Conservation (phyloP, 2,329 filamentous ascomycete genomes). For the Colletotrichum trifolii region DNA sequence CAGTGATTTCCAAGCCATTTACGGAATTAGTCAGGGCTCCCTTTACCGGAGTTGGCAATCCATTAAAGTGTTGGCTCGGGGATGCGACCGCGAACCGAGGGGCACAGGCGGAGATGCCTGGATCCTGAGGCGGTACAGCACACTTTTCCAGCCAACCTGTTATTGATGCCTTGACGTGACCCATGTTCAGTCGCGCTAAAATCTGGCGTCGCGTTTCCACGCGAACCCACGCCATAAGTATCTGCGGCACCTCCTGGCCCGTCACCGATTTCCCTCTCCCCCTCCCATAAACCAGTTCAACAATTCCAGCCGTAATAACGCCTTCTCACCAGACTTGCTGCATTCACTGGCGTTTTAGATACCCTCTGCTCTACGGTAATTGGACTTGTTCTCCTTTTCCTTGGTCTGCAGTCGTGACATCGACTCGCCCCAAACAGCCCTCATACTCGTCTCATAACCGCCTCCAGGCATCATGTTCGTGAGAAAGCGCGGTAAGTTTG, state of each 20-base stretch:
- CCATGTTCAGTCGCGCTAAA: slow-evolving; percentile 35
- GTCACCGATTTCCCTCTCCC: slow-evolving; percentile 2
- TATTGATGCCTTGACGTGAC: slow-evolving; percentile 37
- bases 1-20: slow-evolving; percentile 28
- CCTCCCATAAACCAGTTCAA: slow-evolving; percentile 27
- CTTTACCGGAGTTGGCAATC: slow-evolving; percentile 9
- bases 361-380: slow-evolving; percentile 14
- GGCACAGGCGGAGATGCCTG: slow-evolving; percentile 32
- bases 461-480: slow-evolving; percentile 64
- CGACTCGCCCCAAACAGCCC: background rate
- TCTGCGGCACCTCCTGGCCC: slow-evolving; percentile 33
- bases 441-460: slow-evolving; percentile 14
- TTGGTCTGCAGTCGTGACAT: slow-evolving; percentile 1
- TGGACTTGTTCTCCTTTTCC: background rate
- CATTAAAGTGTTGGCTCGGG: slow-evolving; percentile 32
- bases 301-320: slow-evolving; percentile 13
- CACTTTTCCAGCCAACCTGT: slow-evolving; percentile 20
- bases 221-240: slow-evolving; percentile 36
- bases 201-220: slow-evolving; percentile 37
- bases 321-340: slow-evolving; percentile 5
- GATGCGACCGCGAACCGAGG: slow-evolving; percentile 35
- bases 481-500: slow-evolving; percentile 69
- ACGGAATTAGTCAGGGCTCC: slow-evolving; percentile 23
- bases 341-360: slow-evolving; percentile 21
- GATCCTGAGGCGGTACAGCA: background rate